Evolutionary conservation across 2,329 filamentous ascomycete species (phyloP), one percentile per base, ranked within the genome.

Genomic region (Helicocarpus griseus): DNA sequence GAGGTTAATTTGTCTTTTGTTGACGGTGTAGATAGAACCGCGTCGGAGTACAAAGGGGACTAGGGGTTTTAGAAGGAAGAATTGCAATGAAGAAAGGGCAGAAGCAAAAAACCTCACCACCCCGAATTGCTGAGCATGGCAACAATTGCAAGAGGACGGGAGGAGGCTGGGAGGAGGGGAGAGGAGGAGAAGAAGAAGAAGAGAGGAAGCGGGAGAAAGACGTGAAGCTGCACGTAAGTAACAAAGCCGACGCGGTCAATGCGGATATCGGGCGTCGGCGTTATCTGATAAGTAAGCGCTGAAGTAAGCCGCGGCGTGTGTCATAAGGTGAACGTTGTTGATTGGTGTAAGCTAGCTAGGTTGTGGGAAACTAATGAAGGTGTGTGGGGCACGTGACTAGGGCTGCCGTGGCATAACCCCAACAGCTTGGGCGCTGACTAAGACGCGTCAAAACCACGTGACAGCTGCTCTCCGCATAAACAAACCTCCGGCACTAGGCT

Each of bases 371-470:
- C n/a, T n/a, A n/a, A n/a, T n/a, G n/a, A n/a, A n/a, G n/a, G n/a
- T n/a, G n/a, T n/a, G n/a, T n/a, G n/a, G n/a, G n/a, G n/a, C n/a
- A n/a, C n/a, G n/a, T n/a, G n/a, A n/a, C n/a, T n/a, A n/a, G n/a
- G 19, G 17, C 45, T 46, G 28, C n/a, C n/a, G n/a, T n/a, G n/a
- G n/a, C n/a, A n/a, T n/a, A n/a, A n/a, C n/a, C n/a, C n/a, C n/a
- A 31, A 31, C 7, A 31, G 29, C 29, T 3, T 31, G 29, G 7
- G 29, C 13, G 41, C 19, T 17, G 2, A 1, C 3, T 26, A n/a
- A 21, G 57, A 69, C 68, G 67, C 67, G 67, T 69, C 67, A 66
- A 66, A 64, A 65, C 61, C 58, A 53, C 66, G 64, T 63, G 61
- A 51, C 52, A 46, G 50, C 53, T 54, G 55, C 45, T 57, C n/a